phyloP scores from a whole-genome alignment of 345 rosid genomes.

The Aquilaria malaccensis region DNA sequence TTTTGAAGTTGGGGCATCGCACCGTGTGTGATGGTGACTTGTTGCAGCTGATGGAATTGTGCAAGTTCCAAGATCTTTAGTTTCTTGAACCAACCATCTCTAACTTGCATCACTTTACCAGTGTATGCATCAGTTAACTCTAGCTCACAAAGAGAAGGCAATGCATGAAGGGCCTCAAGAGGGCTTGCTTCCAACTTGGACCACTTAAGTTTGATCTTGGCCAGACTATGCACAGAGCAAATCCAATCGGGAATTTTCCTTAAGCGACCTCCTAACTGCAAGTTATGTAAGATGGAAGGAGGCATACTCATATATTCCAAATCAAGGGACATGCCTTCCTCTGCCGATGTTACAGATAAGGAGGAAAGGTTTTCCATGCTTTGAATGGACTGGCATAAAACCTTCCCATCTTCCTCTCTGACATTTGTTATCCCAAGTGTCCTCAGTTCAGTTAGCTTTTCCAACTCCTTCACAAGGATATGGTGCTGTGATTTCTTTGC shows the following conservation, averaged over 20 bases:
- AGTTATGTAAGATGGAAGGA: slow-evolving; percentile 7
- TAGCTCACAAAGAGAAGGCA: slow-evolving; percentile 24
- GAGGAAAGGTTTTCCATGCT: slow-evolving; percentile 15
- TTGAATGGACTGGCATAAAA: slow-evolving; percentile 24
- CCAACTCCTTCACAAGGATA: slow-evolving; percentile 14
- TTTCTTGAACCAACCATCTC: slow-evolving; percentile 22
- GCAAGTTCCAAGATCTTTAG: slow-evolving; percentile 22
- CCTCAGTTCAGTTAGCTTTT: slow-evolving; percentile 26
- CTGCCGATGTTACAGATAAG: slow-evolving; percentile 7
- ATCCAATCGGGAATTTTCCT: slow-evolving; percentile 18
- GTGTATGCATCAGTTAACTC: slow-evolving; percentile 23
- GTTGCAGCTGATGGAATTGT: slow-evolving; percentile 18
- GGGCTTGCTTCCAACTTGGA: slow-evolving; percentile 8
- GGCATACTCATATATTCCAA: slow-evolving; percentile 7
- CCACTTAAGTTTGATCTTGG: slow-evolving; percentile 12
- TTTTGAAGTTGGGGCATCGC: slow-evolving; percentile 24
- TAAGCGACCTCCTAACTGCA: slow-evolving; percentile 15
- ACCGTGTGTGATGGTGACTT: slow-evolving; percentile 13
- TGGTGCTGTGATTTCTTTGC: not conserved
- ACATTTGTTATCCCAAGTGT: slow-evolving; percentile 31
- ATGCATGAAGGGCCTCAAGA: slow-evolving; percentile 7
- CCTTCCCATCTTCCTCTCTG: slow-evolving; percentile 28
- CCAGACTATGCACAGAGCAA: slow-evolving; percentile 6
- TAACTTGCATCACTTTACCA: slow-evolving; percentile 17
- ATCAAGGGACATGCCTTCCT: slow-evolving; percentile 8